phyloP scores from a whole-genome alignment of 2,329 filamentous ascomycete genomes.

The Thelonectria olida region DNA sequence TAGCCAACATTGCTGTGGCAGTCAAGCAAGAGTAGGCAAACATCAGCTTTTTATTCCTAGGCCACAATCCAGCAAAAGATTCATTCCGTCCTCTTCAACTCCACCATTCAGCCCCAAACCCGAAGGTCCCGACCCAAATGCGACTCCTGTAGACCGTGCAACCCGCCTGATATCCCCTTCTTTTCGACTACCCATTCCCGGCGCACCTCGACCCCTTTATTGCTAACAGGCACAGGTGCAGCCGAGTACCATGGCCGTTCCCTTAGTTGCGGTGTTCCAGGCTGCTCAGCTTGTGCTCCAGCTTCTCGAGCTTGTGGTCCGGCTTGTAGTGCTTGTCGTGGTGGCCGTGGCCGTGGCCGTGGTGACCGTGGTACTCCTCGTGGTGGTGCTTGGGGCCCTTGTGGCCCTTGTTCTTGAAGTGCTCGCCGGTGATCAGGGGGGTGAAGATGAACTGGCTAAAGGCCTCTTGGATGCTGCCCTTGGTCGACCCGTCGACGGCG shows the following conservation, averaged over 20 bases:
- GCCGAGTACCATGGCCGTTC: not conserved
- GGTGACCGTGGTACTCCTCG: not conserved
- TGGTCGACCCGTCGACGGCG: constrained; percentile 40
- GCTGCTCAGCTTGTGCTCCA: not conserved
- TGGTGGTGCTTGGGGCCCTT: constrained; percentile 2
- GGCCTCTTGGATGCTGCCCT: constrained; percentile 38
- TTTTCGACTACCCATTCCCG: not conserved
- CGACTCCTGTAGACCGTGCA: not conserved
- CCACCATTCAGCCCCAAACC: not conserved
- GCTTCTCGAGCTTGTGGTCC: not conserved
- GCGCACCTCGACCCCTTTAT: not conserved
- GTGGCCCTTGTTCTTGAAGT: constrained; percentile 37
- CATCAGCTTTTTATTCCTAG: not conserved
- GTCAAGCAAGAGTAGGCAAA: not conserved
- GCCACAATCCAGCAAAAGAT: not conserved
- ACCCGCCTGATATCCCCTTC: not conserved
- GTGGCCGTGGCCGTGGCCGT: not conserved
- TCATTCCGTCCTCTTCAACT: not conserved
- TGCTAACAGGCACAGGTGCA: not conserved
- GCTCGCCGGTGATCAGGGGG: constrained; percentile 41
- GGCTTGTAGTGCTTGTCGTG: not conserved
- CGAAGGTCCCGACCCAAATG: not conserved
- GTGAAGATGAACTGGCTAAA: constrained; percentile 39
- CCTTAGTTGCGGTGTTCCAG: not conserved
- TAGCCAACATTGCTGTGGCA: constrained; percentile 6